Evolutionary conservation across 2,329 filamentous ascomycete genomes (phyloP), one percentile per base, ranked within the genome.

Genomic region (Cryphonectria nitschkei): DNA sequence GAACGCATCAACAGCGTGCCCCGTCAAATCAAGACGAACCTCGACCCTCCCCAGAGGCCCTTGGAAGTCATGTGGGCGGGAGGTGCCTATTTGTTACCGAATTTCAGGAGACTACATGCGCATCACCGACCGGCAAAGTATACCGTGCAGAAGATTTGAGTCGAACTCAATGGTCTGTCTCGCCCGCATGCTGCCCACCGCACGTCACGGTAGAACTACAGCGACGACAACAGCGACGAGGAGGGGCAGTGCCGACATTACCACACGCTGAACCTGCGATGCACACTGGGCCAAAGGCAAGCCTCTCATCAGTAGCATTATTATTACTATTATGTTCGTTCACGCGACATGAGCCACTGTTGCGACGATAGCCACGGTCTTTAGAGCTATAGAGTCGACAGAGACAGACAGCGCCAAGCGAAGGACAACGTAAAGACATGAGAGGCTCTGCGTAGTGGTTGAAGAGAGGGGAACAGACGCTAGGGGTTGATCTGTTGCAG

Each of bases 81-180:
- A 43, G 9, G 34, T 37, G 50, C n/a, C 60, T 63, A 65, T 54
- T 65, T 52, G 61, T 46, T 61, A 68, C 41, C 60, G 19, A 52
- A 26, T n/a, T 39, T 34, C 19, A 65, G 39, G 29, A 65, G 52
- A 56, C 29, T 3, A 37, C 22, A 32, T 19, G 5, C 43, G 16
- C 16, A 46, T 22, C 16, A 46, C 19, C 43, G 5, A 46, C 43
- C 16, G 7, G 13, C 26, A 46, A 22, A 26, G 41, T 32, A 26
- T 29, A 29, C 9, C 19, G 43, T 46, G 26, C 26, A 41, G 60
- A 39, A 64, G 46, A 32, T 29, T 9, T 26, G 29, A 58, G 54
- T 32, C 54, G 19, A 29, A 11, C 54, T 65, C 46, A 32, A 32
- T 54, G 46, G 29, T 32, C 46, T 8, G 29, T 14, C 43, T 54